Percentiles rank a stretch among this genome's conserved stretches.
phyloP scores from a whole-genome alignment of 805 yeast genomes.

The Candida easanensis region DNA sequence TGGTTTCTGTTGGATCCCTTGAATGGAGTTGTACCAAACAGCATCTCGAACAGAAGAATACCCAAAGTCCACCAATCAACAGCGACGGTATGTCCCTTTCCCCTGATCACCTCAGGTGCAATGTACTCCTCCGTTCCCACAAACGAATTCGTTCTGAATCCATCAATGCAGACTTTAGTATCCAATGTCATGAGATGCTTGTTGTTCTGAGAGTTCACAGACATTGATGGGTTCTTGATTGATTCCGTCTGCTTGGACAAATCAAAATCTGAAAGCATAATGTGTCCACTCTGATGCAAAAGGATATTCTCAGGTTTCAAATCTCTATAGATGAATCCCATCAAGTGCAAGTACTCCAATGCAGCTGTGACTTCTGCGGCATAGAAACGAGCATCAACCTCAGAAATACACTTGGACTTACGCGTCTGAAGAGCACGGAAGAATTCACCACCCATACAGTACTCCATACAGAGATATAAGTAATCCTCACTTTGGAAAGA shows the following conservation, averaged over 20 bases:
- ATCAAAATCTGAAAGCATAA: constrained; percentile 96
- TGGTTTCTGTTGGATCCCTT: constrained; percentile 87
- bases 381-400: constrained; percentile 87
- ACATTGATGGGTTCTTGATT: constrained; percentile 70
- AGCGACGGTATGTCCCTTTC: constrained; percentile 96
- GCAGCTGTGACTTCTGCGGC: constrained; percentile 98
- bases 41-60: constrained; percentile 88
- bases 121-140: constrained; percentile 99
- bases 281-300: constrained; percentile 95
- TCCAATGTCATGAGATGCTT: constrained; percentile 66
- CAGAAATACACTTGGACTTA: constrained; percentile 78
- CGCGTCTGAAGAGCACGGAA: constrained; percentile 94
- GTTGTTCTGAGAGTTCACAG: constrained; percentile 29
- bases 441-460: constrained; percentile 99
- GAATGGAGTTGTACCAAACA: constrained; percentile 94
- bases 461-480: constrained; percentile 93
- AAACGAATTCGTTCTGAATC: constrained; percentile 94
- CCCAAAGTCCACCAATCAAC: constrained; percentile 99
- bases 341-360: constrained; percentile 86
- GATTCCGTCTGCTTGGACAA: constrained; percentile 83
- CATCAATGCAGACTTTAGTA: constrained; percentile 93
- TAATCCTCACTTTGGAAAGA: constrained; percentile 94
- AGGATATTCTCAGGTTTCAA: constrained; percentile 94
- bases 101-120: constrained; percentile 97
- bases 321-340: constrained; percentile 97